phyloP scores from a whole-genome alignment of 2,329 filamentous ascomycete genomes.

The Trichoderma oligosporum region DNA sequence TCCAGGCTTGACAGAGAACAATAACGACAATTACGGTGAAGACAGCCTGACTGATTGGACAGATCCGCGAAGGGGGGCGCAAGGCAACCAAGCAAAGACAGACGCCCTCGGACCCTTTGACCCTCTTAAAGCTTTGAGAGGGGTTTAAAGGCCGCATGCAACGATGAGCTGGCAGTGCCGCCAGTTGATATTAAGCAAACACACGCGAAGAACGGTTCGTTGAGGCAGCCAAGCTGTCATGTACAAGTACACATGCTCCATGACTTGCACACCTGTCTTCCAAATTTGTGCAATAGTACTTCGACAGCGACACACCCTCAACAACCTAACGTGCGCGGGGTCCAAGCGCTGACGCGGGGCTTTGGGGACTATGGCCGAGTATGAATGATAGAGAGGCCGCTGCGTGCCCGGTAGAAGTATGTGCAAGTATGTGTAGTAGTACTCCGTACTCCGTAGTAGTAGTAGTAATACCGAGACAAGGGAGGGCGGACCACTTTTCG shows the following conservation, averaged over 20 bases:
- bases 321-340: constrained; percentile 1
- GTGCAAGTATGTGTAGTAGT: neutral
- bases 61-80: constrained; percentile 12
- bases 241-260: constrained; percentile 1
- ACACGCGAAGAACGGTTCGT: constrained; percentile 16
- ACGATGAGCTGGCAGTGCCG: constrained; percentile 72
- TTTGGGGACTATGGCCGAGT: neutral
- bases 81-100: constrained; percentile 16
- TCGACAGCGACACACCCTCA: constrained; percentile 13
- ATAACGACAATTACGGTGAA: constrained; percentile 20
- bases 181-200: constrained; percentile 39
- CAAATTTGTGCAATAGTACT: neutral
- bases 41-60: constrained; percentile 19
- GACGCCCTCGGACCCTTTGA: constrained; percentile 18
- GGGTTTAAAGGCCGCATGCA: constrained; percentile 56
- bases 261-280: constrained; percentile 8
- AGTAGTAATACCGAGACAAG: constrained; percentile 17
- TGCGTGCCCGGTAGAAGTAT: constrained; percentile 15
- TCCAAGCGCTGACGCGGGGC: constrained; percentile 6
- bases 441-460: neutral
- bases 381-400: constrained; percentile 8
- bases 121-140: constrained; percentile 14
- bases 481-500: constrained; percentile 4
- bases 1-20: constrained; percentile 17
- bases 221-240: neutral